Evolutionary conservation across 192 early-diverging fungal genomes (phyloP), one percentile per base, ranked within the genome.

Genomic region (Linnemannia zychae): DNA sequence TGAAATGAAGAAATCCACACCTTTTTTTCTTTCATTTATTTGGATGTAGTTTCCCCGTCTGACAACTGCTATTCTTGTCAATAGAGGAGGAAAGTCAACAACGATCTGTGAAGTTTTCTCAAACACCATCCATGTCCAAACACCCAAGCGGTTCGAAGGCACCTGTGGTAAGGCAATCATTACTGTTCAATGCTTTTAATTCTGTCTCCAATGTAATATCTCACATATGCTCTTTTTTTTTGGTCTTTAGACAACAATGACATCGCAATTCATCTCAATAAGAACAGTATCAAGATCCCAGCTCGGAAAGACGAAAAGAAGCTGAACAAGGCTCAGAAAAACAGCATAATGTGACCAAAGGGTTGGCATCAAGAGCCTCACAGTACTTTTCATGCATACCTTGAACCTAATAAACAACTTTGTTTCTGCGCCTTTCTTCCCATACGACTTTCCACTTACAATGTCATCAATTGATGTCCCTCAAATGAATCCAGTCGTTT

Each of bases 251-350:
- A 81, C 44, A 81, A 81, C 53, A 81, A 81, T n/a, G 49, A 40
- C 38, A 75, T 75, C 49, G 79, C 79, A 0, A 65, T 75, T 7
- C 79, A 81, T 31, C 63, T 81, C 15, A 81, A 81, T 31, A 81
- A 70, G 53, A 81, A 75, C 73, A 71, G 79, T 36, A 81, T 81
- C 53, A 31, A 73, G 46, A 81, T 81, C 31, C 79, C 79, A 9
- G 79, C 79, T 9, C 49, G 79, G 20, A 81, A 81, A 38, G 79
- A 81, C 31, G 79, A 81, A 40, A 81, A 81, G 37, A 81, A 81
- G 53, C 67, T 75, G 20, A 81, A 49, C 53, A 75, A 75, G 68
- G 46, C 57, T n/a, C 68, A 63, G 47, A 80, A 67, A 40, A 46
- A 36, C 34, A 80, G 71, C 50, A 46, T 52, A 7, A 46, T 53